Evolutionary conservation across 2,329 filamentous ascomycete genomes (phyloP).

Genomic region (Aspergillus ruber): DNA sequence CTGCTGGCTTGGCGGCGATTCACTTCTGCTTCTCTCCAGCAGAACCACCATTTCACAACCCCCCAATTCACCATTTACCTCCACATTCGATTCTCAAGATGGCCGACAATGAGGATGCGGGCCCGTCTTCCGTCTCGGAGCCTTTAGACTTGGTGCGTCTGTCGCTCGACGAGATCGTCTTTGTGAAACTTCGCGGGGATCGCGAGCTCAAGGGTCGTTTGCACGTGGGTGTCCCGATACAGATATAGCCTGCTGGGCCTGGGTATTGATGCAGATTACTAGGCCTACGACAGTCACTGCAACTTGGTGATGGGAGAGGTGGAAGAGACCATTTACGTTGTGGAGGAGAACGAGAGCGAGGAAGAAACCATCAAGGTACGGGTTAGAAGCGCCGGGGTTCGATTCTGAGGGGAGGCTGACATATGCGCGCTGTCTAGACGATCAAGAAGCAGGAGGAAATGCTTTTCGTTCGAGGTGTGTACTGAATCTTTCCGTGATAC

Average conservation of each 20-base stretch:
- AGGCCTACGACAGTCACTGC: constrained; percentile 99
- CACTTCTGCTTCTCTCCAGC: constrained; percentile 3
- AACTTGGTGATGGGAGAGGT: constrained; percentile 94
- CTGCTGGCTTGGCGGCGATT: background rate
- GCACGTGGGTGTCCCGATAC: constrained; percentile 60
- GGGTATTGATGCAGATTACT: constrained; percentile 12
- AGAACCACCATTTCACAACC: background rate
- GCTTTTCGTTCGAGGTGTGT: constrained; percentile 89
- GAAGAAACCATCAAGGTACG: constrained; percentile 65
- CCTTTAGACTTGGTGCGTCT: constrained; percentile 93
- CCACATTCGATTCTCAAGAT: constrained; percentile 42
- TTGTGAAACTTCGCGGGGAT: constrained; percentile 94
- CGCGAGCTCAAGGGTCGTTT: constrained; percentile 90
- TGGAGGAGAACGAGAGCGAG: constrained; percentile 78
- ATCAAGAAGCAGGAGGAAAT: constrained; percentile 97
- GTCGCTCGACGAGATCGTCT: constrained; percentile 89
- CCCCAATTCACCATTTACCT: background rate
- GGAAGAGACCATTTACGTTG: constrained; percentile 91
- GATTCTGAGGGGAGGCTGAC: background rate
- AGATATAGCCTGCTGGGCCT: background rate
- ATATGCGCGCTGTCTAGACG: constrained; percentile 50
- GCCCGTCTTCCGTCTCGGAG: constrained; percentile 67
- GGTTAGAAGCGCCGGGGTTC: background rate
- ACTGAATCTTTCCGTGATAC: constrained; percentile 9
- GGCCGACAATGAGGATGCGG: constrained; percentile 75